Evolutionary conservation across 306 rosid species (phyloP), one percentile per base, ranked within the genome.

Genomic region (Corylus americana): DNA sequence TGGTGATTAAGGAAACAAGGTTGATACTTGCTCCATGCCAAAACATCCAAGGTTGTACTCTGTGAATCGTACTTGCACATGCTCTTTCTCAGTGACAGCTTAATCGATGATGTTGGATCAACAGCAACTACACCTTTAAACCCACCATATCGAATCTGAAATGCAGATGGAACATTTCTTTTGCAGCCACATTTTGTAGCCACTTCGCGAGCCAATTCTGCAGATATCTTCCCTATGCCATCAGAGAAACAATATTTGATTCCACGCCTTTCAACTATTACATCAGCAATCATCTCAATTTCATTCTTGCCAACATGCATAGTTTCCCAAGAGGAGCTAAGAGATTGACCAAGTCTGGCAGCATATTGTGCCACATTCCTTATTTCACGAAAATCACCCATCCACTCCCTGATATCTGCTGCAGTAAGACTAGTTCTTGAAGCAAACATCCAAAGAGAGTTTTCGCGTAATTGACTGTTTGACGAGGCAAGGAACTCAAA

Each of bases 391-490:
- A 87, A 85, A 42, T 87, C 82, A 1, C 90, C 90, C 88, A 85
- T 85, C 88, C 88, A 82, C 3, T 63, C 50, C 48, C 87, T 77
- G 3, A 87, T 84, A 49, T 80, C 75, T 29, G 62, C 80, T 2
- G 88, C 88, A 9, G 47, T 77, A 11, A 82, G 82, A 2, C 81
- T 88, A 8, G 44, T 69, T 74, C 85, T 82, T 25, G 88, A 80
- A 57, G 90, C 86, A 82, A 87, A 87, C 90, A 87, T 87, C 90
- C 90, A 87, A 27, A 42, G 64, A 0, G 89, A 84, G 13, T 74
- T 78, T 8, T 87, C 86, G 2, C 77, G 37, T 31, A 84, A 7
- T 51, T 87, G 88, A 77, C 86, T 87, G 0, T 79, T 47, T 3
- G 90, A 84, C 25, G 44, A 82, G 5, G 83, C 90, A 37, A 87